A percentile compares a stretch with the other conserved stretches of the same genome.
phyloP scores from a whole-genome alignment of 768 basidiomycete species.

The Boletus tomentosulus region DNA sequence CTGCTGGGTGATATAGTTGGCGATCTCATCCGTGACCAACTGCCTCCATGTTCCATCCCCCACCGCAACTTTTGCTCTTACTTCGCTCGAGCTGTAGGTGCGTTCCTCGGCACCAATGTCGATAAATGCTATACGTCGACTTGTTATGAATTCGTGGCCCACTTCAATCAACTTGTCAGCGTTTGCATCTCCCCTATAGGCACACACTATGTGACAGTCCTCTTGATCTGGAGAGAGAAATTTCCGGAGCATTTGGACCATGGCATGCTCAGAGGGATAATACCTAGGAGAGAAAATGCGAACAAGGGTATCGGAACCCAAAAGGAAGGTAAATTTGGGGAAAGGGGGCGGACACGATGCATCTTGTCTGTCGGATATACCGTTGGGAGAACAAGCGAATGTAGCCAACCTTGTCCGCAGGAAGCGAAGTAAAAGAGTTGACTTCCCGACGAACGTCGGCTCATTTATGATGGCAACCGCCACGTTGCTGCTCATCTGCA shows the following conservation, averaged over 20 bases:
- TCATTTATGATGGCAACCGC: slow-evolving; percentile 83
- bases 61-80: slow-evolving; percentile 38
- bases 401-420: slow-evolving; percentile 32
- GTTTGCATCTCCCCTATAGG: slow-evolving; percentile 41
- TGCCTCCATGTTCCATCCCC: slow-evolving; percentile 38
- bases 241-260: slow-evolving; percentile 49
- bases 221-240: slow-evolving; percentile 60
- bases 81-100: slow-evolving; percentile 65
- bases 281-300: slow-evolving; percentile 75
- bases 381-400: background rate
- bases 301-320: slow-evolving; percentile 83
- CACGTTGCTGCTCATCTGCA: slow-evolving; percentile 38
- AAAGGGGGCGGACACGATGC: slow-evolving; percentile 4
- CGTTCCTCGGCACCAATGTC: slow-evolving; percentile 56
- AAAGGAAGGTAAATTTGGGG: slow-evolving; percentile 60
- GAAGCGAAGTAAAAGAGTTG: slow-evolving; percentile 50
- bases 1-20: slow-evolving; percentile 47
- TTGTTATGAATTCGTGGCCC: slow-evolving; percentile 47
- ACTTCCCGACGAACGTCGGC: slow-evolving; percentile 87
- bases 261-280: slow-evolving; percentile 52
- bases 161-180: slow-evolving; percentile 23
- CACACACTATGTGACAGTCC: slow-evolving; percentile 63
- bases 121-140: slow-evolving; percentile 52
- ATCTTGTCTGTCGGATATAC: slow-evolving; percentile 11
- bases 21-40: slow-evolving; percentile 45